phyloP scores from a whole-genome alignment of 495 filamentous ascomycete genomes.

The Apodospora peruviana region DNA sequence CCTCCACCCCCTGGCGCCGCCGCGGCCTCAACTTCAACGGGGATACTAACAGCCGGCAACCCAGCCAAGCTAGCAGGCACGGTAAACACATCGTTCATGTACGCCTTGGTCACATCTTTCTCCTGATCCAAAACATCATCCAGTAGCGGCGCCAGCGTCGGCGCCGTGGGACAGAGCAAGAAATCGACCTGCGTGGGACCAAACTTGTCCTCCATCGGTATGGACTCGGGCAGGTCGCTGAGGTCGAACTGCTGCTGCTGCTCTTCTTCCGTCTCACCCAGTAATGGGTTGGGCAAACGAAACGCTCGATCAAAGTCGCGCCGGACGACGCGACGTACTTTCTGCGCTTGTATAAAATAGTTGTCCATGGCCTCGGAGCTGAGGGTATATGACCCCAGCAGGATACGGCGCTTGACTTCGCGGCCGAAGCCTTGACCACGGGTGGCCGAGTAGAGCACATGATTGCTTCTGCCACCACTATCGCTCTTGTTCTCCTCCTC shows the following conservation, averaged over 20 bases:
- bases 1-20: constrained; percentile 16
- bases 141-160: constrained; percentile 63
- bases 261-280: constrained; percentile 16
- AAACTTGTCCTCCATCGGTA: constrained; percentile 37
- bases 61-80: constrained; percentile 93
- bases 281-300: constrained; percentile 57
- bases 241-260: constrained; percentile 44
- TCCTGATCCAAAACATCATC: constrained; percentile 60
- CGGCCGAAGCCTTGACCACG: constrained; percentile 69
- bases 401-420: constrained; percentile 79
- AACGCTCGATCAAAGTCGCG: constrained; percentile 82
- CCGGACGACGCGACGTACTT: constrained; percentile 75
- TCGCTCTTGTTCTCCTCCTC: no score
- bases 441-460: constrained; percentile 68
- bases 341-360: constrained; percentile 93
- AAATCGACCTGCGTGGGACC: constrained; percentile 65
- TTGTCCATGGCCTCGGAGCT: constrained; percentile 91
- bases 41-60: constrained; percentile 81
- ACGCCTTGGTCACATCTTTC: constrained; percentile 41
- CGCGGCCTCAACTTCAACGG: constrained; percentile 41
- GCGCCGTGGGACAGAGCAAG: constrained; percentile 81
- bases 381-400: constrained; percentile 85
- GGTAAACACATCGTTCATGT: constrained; percentile 92
- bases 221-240: constrained; percentile 36
- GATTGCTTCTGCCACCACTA: no score